Evolutionary conservation across 345 rosid species (phyloP), one percentile per base, ranked within the genome.

Genomic region (Murraya paniculata): DNA sequence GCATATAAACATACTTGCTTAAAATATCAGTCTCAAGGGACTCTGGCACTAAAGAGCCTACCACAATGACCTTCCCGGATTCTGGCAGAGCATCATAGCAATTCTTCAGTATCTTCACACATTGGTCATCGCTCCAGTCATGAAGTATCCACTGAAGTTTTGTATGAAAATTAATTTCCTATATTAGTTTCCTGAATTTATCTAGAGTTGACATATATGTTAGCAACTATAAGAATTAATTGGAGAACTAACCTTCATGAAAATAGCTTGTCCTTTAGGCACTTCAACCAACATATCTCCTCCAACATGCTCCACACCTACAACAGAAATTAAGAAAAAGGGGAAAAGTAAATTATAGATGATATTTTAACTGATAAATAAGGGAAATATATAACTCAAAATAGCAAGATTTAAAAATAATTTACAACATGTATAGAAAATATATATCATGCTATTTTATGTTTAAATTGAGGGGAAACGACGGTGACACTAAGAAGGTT

Each of bases 401-500:
- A 41, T 41, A 41, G 16, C 48, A 2, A 0, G 48, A 41, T 41
- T 41, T 41, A 0, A 0, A 41, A 39, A 38, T 0, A 9, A 9
- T 0, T 41, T 41, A 3, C 16, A 11, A 41, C 3, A 41, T 41
- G 48, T 11, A 41, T 0, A 39, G 48, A 11, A 41, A 41, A 10
- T 41, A 41, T 41, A 11, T 41, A 41, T 41, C 4, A 2, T 41
- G 0, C 0, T 41, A 0, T 41, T 10, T 41, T 41, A 41, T 41
- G 13, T 41, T 41, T 11, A 41, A 41, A 41, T 41, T 2, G 16
- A 41, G 14, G 50, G 50, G 16, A 41, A 41, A 41, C 1, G 16
- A 10, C 0, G 0, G 0, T 2, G 0, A 11, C 1, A 10, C 16
- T 41, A 0, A 0, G 0, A 41, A 41, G 0, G 1, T 11, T 41